phyloP scores from a whole-genome alignment of 306 rosid genomes.

The Nissolia schottii region DNA sequence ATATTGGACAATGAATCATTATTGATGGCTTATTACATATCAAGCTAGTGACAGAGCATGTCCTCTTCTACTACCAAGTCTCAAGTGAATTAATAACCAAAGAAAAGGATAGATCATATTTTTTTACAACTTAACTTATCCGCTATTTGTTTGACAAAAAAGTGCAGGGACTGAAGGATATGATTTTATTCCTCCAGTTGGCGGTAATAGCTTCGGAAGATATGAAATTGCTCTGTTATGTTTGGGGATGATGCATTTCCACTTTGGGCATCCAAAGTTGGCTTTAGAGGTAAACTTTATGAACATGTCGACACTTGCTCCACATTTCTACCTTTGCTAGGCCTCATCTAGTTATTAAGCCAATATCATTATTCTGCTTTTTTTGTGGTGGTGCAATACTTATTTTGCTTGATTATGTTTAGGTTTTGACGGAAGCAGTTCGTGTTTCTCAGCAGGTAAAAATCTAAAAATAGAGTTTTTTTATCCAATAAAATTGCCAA shows the following conservation, averaged over 20 bases:
- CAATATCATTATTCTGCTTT: not conserved
- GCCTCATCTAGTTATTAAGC: conserved; percentile 3
- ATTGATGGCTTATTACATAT: not conserved
- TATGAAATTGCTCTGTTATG: conserved; percentile 81
- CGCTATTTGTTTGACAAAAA: conserved; percentile 51
- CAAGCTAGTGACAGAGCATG: not conserved
- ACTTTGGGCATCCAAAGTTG: conserved; percentile 89
- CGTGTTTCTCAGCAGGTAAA: conserved; percentile 90
- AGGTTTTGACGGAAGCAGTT: conserved; percentile 97
- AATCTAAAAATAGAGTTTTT: not conserved
- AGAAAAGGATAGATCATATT: not conserved
- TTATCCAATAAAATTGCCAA: not conserved
- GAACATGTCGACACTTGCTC: conserved; percentile 15
- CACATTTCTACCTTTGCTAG: not conserved
- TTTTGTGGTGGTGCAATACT: not conserved
- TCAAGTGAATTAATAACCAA: conserved; percentile 11
- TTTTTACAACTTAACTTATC: conserved; percentile 31
- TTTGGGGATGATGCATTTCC: conserved; percentile 97
- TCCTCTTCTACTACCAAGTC: not conserved
- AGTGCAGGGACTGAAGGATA: conserved; percentile 99
- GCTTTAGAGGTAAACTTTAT: conserved; percentile 73
- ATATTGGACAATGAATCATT: not conserved
- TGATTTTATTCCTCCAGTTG: conserved; percentile 69
- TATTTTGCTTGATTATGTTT: conserved; percentile 29
- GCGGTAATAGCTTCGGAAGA: conserved; percentile 68